Base-by-base conservation (phyloP, 106 monocot species). In the Acorus calamus region DNA sequence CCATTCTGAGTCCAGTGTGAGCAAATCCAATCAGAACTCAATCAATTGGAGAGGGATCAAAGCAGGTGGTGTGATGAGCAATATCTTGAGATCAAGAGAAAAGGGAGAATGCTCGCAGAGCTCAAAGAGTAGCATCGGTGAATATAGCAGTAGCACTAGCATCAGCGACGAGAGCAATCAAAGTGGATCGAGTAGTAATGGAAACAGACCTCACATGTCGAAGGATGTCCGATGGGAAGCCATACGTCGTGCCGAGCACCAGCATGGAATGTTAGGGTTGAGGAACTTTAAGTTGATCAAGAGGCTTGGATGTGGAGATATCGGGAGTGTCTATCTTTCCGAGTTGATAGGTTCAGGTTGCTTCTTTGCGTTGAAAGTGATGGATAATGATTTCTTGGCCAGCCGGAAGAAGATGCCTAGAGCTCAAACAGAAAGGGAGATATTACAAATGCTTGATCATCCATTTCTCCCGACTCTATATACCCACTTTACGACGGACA, bases 351-450 rank as follows among this genome's bases (percentile, higher is more conserved):
- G 78, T 11, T 76, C 78, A 28, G 81, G 69, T n/a, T 83, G 83
- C 65, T 72, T 83, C 6, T 91, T 81, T 76, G 91, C 86, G 44
- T 51, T 91, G 56, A 91, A 91, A 63, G 86, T 91, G 9, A 86
- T 91, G 86, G 83, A 86, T 66, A 66, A 79, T 12, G 83, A 86
- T 5, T 83, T 77, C 55, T 65, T 91, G 6, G 46, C 69, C n/a
- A 86, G 77, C 63, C 78, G 83, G 53, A 86, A 81, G 61, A 91
- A 91, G 72, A 74, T 86, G 78, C 64, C 81, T 11, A 77, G 91
- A 47, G 86, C 91, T 64, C 78, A 86, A 71, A 86, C 81, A 6
- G 91, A 91, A 61, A 86, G 86, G 52, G 91, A 91, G 62, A 91
- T 91, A 67, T 57, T 91, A 52, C 77, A 83, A 74, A 81, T 86